These are phyloP conservation scores for Cordyceps fumosorosea DNA, from an alignment of 2,329 filamentous ascomycete genomes.

Conservation along the genomic window DNA sequence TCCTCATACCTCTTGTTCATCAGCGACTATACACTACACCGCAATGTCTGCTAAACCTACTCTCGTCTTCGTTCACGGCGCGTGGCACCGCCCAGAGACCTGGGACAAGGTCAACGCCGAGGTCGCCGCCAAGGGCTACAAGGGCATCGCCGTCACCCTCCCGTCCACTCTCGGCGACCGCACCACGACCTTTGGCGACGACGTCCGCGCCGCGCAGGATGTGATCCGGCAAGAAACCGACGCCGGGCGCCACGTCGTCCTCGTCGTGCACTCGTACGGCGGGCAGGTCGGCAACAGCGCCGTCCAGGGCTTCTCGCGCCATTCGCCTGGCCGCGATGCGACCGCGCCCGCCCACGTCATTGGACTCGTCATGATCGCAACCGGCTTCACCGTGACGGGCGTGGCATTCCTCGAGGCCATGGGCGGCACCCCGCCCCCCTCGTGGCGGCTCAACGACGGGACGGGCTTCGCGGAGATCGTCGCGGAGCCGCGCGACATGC, in stretches of 20 bases:
- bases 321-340: constrained; percentile 11
- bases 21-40: neutral
- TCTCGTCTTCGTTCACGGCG: constrained; percentile 41
- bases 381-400: constrained; percentile 34
- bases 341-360: constrained; percentile 30
- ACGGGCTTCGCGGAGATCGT: constrained; percentile 36
- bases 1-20: neutral
- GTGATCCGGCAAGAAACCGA: constrained; percentile 30
- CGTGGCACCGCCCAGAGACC: constrained; percentile 38
- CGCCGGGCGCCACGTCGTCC: constrained; percentile 35
- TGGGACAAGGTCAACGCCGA: constrained; percentile 30
- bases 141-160: constrained; percentile 30
- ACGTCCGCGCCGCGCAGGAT: constrained; percentile 32
- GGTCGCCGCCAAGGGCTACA: constrained; percentile 26
- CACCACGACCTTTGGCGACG: constrained; percentile 32
- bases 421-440: constrained; percentile 35
- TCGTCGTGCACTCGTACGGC: constrained; percentile 44
- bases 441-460: constrained; percentile 34
- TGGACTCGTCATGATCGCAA: constrained; percentile 38
- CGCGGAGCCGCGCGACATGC: constrained; percentile 31
- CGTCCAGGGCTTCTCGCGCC: constrained; percentile 33
- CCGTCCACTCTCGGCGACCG: constrained; percentile 31
- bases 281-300: constrained; percentile 40
- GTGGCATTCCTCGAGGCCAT: constrained; percentile 34
- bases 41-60: constrained; percentile 18